Evolutionary conservation across 2,329 filamentous ascomycete genomes (phyloP), one percentile per base, ranked within the genome.

Genomic region (Cyclaneusma minus): DNA sequence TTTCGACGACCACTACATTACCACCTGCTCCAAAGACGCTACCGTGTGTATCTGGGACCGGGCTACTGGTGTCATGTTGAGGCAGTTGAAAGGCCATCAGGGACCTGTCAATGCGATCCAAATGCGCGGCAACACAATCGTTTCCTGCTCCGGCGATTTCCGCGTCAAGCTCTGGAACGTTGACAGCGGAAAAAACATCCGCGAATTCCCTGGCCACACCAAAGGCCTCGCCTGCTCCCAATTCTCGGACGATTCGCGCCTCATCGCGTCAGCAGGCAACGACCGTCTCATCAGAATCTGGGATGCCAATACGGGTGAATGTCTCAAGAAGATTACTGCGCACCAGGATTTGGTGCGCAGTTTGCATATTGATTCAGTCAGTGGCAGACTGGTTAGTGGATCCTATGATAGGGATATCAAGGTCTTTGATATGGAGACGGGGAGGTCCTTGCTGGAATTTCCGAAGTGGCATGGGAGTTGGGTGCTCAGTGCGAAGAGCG

Each of bases 81-180:
- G 80, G 43, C 78, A 81, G 42, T 66, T 98, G 25, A 67, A 69
- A 18, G 89, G 87, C 6, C 89, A 98, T 51, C 64, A 71, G 3
- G 89, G 89, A 0, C 89, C 89, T 2, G 89, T 98, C 39, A 98
- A 98, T 46, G 85, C 89, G 2, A 84, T 98, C 4, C 87, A 95
- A 55, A 70, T 98, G 50, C 79, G 87, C 28, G 87, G 84, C 33
- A 87, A 93, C 52, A 76, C 84, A 5, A 74, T 95, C 25, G 85
- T 94, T 16, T 92, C 81, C 24, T 93, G 89, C 46, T 89, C 80
- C 29, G 89, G 89, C 29, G 89, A 98, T 51, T 89, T 89, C 41
- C 68, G 78, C 26, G 84, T 92, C 35, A 92, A 91, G 56, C 62
- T 98, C 31, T 98, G 89, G 89, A 91, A 94, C 48, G 75, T 95